phyloP scores from a whole-genome alignment of 345 rosid species.

The Raphanus raphanistrum region DNA sequence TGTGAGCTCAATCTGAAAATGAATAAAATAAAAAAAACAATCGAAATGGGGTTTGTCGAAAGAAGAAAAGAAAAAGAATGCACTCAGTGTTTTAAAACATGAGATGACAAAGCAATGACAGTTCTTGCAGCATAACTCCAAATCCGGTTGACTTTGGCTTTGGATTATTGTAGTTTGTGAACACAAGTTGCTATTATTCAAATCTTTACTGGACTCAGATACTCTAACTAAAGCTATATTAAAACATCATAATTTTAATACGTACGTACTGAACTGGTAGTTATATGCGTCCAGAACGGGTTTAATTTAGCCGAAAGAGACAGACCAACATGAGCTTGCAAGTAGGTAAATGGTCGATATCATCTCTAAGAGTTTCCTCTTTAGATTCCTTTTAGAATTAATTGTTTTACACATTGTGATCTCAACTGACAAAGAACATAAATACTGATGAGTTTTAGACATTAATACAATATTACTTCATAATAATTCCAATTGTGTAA shows the following conservation, averaged over 20 bases:
- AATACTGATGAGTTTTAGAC: too few relatives aligned
- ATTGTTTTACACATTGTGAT: too few relatives aligned
- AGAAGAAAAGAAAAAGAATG: not conserved
- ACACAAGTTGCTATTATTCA: slow-evolving; percentile 12
- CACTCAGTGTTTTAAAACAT: not conserved
- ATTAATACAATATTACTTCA: too few relatives aligned
- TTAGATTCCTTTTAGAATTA: not conserved
- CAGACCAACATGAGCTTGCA: not conserved
- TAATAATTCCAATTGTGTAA: too few relatives aligned
- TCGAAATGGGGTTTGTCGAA: not conserved
- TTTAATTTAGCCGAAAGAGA: not conserved
- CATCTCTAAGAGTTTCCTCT: not conserved
- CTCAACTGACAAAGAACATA: not conserved
- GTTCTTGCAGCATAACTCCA: slow-evolving; percentile 14
- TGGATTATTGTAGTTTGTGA: not conserved
- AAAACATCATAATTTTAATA: not conserved
- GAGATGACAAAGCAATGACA: slow-evolving; percentile 22
- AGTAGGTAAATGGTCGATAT: not conserved
- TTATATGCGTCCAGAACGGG: not conserved
- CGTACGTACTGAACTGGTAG: not conserved
- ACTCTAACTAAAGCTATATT: not conserved
- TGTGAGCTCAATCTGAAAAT: not conserved
- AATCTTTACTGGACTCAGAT: slow-evolving; percentile 11
- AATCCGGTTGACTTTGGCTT: slow-evolving; percentile 17
- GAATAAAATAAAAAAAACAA: not conserved